Conservation (phyloP, 2,329 filamentous ascomycete genomes). For the Cladosporium sp. region DNA sequence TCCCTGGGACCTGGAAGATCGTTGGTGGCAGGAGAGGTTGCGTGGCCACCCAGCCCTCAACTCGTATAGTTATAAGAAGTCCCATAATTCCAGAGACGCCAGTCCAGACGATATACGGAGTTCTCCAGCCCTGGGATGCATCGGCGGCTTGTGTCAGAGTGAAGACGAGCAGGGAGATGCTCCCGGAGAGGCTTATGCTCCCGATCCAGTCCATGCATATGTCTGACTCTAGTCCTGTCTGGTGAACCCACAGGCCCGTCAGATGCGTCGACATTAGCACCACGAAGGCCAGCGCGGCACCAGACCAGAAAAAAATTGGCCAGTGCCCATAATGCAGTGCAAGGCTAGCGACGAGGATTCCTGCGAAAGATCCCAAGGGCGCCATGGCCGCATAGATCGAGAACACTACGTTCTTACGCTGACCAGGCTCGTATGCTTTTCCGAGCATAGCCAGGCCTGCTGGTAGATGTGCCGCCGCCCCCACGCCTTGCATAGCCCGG, state of each 20-base stretch:
- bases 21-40: constrained; percentile 70
- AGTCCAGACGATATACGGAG: constrained; percentile 69
- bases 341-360: constrained; percentile 67
- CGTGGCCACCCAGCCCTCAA: constrained; percentile 70
- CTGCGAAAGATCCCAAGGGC: constrained; percentile 59
- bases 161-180: constrained; percentile 70
- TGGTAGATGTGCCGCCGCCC: constrained; percentile 40
- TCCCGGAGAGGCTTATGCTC: constrained; percentile 61
- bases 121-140: constrained; percentile 69
- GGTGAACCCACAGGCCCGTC: constrained; percentile 53
- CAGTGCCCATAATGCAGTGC: constrained; percentile 57
- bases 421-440: constrained; percentile 39
- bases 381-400: constrained; percentile 54
- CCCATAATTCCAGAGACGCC: constrained; percentile 65
- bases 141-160: constrained; percentile 73
- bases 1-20: constrained; percentile 69
- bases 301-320: constrained; percentile 71
- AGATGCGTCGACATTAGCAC: constrained; percentile 50
- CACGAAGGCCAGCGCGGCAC: constrained; percentile 54
- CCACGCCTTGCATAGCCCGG: constrained; percentile 41
- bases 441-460: constrained; percentile 38
- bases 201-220: constrained; percentile 72
- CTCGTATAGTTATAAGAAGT: constrained; percentile 63
- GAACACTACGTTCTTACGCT: constrained; percentile 42
- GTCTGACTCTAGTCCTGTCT: constrained; percentile 39